Percentiles rank a stretch among this genome's conserved stretches.
These are phyloP conservation scores for Thuja plicata DNA, from an alignment of 83 land plant genomes.

Conservation along the genomic window DNA sequence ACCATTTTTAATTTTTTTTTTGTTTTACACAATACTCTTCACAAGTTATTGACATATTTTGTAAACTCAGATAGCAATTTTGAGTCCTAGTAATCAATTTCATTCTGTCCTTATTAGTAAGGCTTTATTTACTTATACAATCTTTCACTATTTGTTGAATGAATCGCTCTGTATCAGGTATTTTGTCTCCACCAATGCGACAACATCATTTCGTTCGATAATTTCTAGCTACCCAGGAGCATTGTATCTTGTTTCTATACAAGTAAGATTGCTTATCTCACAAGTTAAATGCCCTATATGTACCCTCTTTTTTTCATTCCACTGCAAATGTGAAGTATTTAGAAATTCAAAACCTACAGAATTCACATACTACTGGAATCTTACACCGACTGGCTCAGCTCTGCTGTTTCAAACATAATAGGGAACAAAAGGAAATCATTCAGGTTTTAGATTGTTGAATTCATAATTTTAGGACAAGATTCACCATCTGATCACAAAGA, in stretches of 20 bases:
- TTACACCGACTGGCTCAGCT: neutral
- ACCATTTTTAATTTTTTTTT: neutral
- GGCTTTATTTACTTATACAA: neutral
- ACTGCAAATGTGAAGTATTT: neutral
- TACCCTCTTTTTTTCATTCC: neutral
- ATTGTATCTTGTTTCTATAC: conserved; percentile 58
- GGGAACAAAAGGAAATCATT: neutral
- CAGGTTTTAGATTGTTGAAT: neutral
- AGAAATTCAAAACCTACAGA: neutral
- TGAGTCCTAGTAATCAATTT: neutral
- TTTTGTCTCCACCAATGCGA: conserved; percentile 68
- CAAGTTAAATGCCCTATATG: neutral
- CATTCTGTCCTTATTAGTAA: neutral
- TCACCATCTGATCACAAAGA: neutral
- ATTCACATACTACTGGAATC: neutral
- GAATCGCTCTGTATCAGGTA: conserved; percentile 23
- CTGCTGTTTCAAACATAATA: neutral
- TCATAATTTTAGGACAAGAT: neutral
- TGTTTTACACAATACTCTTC: neutral
- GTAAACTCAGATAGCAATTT: neutral
- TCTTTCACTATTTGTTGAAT: neutral
- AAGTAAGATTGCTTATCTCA: conserved; percentile 27
- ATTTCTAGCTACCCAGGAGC: conserved; percentile 65
- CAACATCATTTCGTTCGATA: conserved; percentile 62
- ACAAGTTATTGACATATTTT: neutral